Evolutionary conservation across 177 flowering plant species (phyloP).

Genomic region (Telopea speciosissima): DNA sequence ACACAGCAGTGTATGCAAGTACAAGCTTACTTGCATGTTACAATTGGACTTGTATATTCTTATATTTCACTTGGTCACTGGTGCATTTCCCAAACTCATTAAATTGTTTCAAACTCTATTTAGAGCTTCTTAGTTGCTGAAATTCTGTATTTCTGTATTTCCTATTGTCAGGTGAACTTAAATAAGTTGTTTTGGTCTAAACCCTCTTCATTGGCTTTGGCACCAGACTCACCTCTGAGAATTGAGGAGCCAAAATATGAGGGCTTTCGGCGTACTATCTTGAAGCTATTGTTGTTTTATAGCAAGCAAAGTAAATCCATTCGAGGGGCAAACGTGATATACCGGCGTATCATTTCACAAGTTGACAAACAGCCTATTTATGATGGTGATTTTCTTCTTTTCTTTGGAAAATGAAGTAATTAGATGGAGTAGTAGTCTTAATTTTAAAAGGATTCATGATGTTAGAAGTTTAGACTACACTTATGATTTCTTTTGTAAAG

Average conservation of each 20-base stretch:
- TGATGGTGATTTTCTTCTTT: conserved; percentile 37
- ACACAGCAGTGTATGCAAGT: neutral
- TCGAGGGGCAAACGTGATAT: conserved; percentile 78
- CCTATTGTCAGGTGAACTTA: conserved; percentile 51
- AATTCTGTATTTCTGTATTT: conserved; percentile 5
- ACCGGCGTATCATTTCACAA: conserved; percentile 61
- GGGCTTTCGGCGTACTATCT: conserved; percentile 45
- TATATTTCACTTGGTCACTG: neutral
- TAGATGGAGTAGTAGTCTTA: neutral
- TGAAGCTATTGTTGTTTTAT: conserved; percentile 77
- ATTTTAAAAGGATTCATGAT: neutral
- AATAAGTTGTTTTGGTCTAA: conserved; percentile 78
- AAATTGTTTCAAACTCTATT: neutral
- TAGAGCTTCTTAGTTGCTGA: conserved; percentile 4
- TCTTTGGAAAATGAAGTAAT: neutral
- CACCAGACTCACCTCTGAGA: conserved; percentile 66
- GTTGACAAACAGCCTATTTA: conserved; percentile 83
- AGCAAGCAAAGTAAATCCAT: conserved; percentile 88
- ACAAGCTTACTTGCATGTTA: neutral
- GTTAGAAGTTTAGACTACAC: neutral
- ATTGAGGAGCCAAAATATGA: conserved; percentile 77
- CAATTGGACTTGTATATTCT: neutral
- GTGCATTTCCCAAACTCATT: neutral
- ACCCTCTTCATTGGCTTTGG: conserved; percentile 80
- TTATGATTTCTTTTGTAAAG: no score